These are phyloP conservation scores for Oropetium thomaeum DNA, from an alignment of 176 grass and related monocot species.

Conservation along the genomic window DNA sequence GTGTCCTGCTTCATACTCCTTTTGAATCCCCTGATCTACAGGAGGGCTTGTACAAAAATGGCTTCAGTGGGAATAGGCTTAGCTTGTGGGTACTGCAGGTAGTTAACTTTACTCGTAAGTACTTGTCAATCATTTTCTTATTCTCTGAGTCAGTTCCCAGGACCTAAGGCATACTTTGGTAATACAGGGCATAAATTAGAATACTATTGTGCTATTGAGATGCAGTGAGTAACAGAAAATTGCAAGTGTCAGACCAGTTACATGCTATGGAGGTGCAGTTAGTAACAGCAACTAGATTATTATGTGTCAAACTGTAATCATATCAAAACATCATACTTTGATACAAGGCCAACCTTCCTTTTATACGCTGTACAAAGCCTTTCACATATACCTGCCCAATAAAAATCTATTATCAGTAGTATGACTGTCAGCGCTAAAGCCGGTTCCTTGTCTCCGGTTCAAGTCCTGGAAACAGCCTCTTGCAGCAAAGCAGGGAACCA, in stretches of 20 bases:
- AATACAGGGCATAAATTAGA: background rate
- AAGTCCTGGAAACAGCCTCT: too few relatives aligned
- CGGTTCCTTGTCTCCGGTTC: too few relatives aligned
- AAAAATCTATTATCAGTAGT: background rate
- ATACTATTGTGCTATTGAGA: background rate
- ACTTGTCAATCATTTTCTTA: background rate
- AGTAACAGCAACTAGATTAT: background rate
- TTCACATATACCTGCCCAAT: background rate
- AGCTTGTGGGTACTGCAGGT: slow-evolving; percentile 94
- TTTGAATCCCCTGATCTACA: slow-evolving; percentile 64
- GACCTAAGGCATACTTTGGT: background rate
- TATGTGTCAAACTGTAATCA: background rate
- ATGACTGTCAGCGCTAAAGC: background rate
- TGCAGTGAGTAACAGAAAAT: background rate
- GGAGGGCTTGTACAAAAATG: slow-evolving; percentile 58
- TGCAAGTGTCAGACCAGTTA: background rate
- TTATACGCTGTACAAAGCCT: background rate
- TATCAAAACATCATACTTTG: background rate
- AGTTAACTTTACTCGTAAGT: background rate
- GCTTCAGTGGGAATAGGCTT: slow-evolving; percentile 63
- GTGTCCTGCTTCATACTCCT: slow-evolving; percentile 71
- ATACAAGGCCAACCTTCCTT: background rate
- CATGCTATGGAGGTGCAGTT: background rate
- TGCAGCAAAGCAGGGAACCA: too few relatives aligned
- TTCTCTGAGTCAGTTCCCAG: background rate